phyloP scores from a whole-genome alignment of 148 eudicot genomes.

The Chenopodium album region DNA sequence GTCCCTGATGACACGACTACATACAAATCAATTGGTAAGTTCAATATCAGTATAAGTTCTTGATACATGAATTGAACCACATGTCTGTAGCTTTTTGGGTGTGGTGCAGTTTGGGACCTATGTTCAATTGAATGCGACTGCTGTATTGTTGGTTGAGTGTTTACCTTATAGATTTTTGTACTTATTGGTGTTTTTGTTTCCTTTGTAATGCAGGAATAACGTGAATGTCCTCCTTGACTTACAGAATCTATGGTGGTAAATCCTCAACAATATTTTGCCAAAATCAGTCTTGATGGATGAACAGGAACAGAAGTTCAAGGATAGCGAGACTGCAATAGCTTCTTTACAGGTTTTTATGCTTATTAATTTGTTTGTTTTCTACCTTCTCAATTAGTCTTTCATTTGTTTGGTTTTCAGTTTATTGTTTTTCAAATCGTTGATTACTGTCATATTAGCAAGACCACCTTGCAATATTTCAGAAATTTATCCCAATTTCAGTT shows the following conservation, averaged over 20 bases:
- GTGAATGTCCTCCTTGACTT: conserved; percentile 49
- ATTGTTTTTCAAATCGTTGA: not conserved
- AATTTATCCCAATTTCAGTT: not conserved
- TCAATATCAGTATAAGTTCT: not conserved
- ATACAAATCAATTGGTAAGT: conserved; percentile 83
- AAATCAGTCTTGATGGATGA: conserved; percentile 74
- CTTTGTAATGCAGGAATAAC: conserved; percentile 73
- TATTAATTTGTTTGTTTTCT: not conserved
- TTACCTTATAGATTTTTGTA: not conserved
- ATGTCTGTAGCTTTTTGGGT: not conserved
- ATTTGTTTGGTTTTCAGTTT: not conserved
- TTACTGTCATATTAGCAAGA: not conserved
- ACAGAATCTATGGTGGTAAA: not conserved
- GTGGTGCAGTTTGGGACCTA: not conserved
- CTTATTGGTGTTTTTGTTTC: conserved; percentile 19
- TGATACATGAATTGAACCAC: not conserved
- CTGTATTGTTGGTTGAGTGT: not conserved
- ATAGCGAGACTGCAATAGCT: conserved; percentile 75
- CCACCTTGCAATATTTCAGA: not conserved
- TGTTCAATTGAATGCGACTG: not conserved
- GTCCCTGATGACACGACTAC: conserved; percentile 87
- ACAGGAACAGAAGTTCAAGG: conserved; percentile 75
- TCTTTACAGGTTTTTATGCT: conserved; percentile 64
- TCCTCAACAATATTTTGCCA: conserved; percentile 31
- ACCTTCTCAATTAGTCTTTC: not conserved